Conservation (phyloP, 169 alveolate species). For the Cryptosporidium ubiquitum region DNA sequence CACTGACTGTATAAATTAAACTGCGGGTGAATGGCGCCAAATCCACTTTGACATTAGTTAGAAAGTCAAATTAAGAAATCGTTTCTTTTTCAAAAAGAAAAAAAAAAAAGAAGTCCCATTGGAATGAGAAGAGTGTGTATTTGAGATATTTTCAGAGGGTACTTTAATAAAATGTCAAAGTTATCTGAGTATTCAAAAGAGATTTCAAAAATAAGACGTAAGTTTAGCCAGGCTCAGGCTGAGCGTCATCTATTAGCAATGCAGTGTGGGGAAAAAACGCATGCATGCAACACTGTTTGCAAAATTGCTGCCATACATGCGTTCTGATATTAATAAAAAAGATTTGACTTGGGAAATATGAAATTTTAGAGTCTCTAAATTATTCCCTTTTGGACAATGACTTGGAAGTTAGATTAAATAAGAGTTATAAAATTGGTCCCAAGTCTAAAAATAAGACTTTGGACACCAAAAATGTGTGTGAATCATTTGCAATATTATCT, state of each 20-base stretch:
- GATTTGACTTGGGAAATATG: constrained; percentile 3
- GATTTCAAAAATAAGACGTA: constrained; percentile 65
- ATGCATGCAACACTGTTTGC: constrained; percentile 16
- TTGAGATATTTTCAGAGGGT: not conserved
- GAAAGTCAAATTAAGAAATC: not conserved
- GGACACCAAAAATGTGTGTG: constrained; percentile 29
- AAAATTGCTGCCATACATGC: not conserved
- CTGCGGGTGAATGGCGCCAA: constrained; percentile 75
- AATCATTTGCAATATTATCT: constrained; percentile 38
- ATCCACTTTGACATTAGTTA: constrained; percentile 38
- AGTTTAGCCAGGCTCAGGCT: not conserved
- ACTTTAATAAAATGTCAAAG: constrained; percentile 3
- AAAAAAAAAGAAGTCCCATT: not conserved
- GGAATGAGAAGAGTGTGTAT: not conserved
- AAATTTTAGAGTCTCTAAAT: constrained; percentile 58
- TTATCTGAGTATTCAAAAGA: constrained; percentile 45
- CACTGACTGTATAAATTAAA: not conserved
- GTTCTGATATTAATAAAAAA: not conserved
- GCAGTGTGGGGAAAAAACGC: constrained; percentile 12
- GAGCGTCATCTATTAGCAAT: not conserved
- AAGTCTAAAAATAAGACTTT: not conserved
- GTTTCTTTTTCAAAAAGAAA: not conserved
- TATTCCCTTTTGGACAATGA: constrained; percentile 51
- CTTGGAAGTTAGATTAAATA: not conserved
- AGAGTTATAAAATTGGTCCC: not conserved